Conservation (phyloP, 768 basidiomycete species). For the Agrocybe praecox region DNA sequence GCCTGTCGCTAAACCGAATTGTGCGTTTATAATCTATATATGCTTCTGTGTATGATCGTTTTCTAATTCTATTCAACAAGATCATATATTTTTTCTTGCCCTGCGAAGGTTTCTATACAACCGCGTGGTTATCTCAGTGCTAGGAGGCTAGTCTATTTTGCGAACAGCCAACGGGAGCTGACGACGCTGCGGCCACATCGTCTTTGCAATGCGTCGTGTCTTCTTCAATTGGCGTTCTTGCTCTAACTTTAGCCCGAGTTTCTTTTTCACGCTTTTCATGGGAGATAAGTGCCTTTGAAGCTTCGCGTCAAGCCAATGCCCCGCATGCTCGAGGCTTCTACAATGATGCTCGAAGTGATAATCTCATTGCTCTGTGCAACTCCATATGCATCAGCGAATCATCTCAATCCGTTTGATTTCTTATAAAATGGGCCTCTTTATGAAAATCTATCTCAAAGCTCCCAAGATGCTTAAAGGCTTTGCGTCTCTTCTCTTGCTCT, state of each 20-base stretch:
- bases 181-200: neutral
- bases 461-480: constrained; percentile 2
- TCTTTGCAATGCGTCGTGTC: neutral
- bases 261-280: constrained; percentile 9
- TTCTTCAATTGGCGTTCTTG: neutral
- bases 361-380: neutral
- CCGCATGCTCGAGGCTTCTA: constrained; percentile 14
- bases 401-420: neutral
- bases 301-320: constrained; percentile 5
- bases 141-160: neutral
- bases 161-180: neutral
- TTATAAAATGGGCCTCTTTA: constrained; percentile 2
- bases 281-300: constrained; percentile 2
- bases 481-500: constrained; percentile 4
- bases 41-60: neutral
- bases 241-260: constrained; percentile 7
- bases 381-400: constrained; percentile 1
- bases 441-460: neutral
- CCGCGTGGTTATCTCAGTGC: neutral
- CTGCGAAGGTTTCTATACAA: neutral
- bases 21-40: neutral
- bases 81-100: neutral
- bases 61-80: neutral
- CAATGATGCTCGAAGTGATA: neutral
- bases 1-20: neutral